Evolutionary conservation across 106 monocot genomes (phyloP).

Genomic region (Alisma plantagoaquatica): DNA sequence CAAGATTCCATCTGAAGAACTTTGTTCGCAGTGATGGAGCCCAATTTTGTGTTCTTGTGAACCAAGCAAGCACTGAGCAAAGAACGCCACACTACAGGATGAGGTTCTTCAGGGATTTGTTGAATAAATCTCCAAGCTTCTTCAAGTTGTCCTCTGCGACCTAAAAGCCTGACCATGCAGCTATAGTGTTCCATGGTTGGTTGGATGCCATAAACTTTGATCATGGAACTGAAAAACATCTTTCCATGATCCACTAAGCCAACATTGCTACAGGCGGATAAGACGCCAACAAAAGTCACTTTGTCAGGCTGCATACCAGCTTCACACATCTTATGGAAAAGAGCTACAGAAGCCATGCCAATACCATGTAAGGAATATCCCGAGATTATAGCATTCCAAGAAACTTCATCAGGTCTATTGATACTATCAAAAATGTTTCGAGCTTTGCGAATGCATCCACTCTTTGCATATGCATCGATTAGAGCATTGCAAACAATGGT

Average conservation of each 20-base stretch:
- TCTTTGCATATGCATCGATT: conserved; percentile 80
- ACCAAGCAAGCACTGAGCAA: conserved; percentile 65
- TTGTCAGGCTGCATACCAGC: conserved; percentile 32
- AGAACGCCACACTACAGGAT: conserved; percentile 63
- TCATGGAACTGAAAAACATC: conserved; percentile 43
- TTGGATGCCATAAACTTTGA: conserved; percentile 34
- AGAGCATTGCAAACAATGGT: conserved; percentile 50
- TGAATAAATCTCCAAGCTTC: conserved; percentile 63
- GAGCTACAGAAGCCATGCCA: conserved; percentile 26
- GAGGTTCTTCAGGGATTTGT: conserved; percentile 44
- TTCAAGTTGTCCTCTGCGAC: conserved; percentile 52
- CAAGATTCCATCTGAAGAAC: conserved; percentile 55
- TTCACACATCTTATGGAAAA: conserved; percentile 51
- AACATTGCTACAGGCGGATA: conserved; percentile 64
- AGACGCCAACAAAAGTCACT: conserved; percentile 62
- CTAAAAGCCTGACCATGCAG: conserved; percentile 84
- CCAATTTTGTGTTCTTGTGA: conserved; percentile 69
- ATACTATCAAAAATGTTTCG: conserved; percentile 51
- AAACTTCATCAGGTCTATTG: conserved; percentile 39
- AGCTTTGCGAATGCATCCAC: conserved; percentile 45
- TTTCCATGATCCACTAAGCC: conserved; percentile 48
- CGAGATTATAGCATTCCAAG: conserved; percentile 87
- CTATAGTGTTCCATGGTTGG: conserved; percentile 82
- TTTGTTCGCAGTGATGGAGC: conserved; percentile 52
- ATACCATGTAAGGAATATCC: conserved; percentile 78